Evolutionary conservation across 345 rosid species (phyloP).

Genomic region (Camelina hispida): DNA sequence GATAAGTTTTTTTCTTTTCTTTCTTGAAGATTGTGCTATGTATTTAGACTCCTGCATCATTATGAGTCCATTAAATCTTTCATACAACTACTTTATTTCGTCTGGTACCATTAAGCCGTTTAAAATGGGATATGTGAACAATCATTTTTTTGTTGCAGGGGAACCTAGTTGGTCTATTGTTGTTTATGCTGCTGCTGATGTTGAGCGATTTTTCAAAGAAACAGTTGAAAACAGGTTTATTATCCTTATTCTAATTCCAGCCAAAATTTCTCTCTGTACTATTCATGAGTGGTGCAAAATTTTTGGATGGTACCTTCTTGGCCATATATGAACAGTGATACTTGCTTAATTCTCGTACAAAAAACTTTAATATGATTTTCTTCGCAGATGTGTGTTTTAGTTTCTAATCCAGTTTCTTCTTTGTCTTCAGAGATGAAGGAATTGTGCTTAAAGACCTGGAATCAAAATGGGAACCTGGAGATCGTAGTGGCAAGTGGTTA

Average conservation of each 20-base stretch:
- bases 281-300: neutral
- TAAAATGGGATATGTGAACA: neutral
- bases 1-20: neutral
- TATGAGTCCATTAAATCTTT: neutral
- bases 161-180: constrained; percentile 83
- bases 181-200: constrained; percentile 65
- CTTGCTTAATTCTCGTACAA: constrained; percentile 11
- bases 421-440: constrained; percentile 80
- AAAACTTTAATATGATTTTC: constrained; percentile 2
- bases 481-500: constrained; percentile 97
- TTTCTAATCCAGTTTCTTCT: constrained; percentile 10
- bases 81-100: neutral
- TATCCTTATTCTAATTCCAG: constrained; percentile 28
- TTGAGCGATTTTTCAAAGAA: constrained; percentile 82
- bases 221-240: constrained; percentile 84
- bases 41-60: neutral
- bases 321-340: constrained; percentile 10
- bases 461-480: constrained; percentile 98
- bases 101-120: neutral
- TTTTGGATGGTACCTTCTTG: constrained; percentile 21
- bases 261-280: too few relatives aligned
- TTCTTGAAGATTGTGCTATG: neutral
- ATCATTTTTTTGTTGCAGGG: constrained; percentile 55
- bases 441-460: constrained; percentile 82
- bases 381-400: constrained; percentile 1